These are phyloP conservation scores for Annulohypoxylon moriforme DNA, from an alignment of 495 filamentous ascomycete genomes.

Conservation along the genomic window DNA sequence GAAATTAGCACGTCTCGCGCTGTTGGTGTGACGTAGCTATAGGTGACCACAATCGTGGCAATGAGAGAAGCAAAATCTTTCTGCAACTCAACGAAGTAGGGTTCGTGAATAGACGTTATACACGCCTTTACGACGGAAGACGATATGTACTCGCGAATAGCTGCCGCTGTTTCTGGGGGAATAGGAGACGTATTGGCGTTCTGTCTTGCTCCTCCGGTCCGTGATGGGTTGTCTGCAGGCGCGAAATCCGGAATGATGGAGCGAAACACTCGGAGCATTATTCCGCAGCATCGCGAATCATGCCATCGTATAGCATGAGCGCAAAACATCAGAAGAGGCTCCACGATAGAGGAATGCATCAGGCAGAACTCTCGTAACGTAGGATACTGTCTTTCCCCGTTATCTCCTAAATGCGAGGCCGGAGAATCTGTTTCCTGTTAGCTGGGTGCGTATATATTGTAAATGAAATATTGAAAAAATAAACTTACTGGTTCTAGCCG, in stretches of 20 bases:
- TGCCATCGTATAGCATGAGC: slow-evolving; percentile 90
- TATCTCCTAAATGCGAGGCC: not conserved
- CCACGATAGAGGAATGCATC: slow-evolving; percentile 79
- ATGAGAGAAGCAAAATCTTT: slow-evolving; percentile 92
- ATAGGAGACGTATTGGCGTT: slow-evolving; percentile 58
- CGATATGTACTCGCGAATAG: slow-evolving; percentile 91
- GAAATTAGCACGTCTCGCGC: slow-evolving; percentile 66
- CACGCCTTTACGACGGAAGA: slow-evolving; percentile 84
- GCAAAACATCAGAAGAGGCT: slow-evolving; percentile 89
- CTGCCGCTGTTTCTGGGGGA: slow-evolving; percentile 59
- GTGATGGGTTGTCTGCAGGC: slow-evolving; percentile 35
- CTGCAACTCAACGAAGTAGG: slow-evolving; percentile 96
- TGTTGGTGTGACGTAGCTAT: slow-evolving; percentile 70
- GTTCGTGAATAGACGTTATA: slow-evolving; percentile 89
- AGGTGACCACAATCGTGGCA: slow-evolving; percentile 81
- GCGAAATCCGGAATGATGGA: slow-evolving; percentile 85
- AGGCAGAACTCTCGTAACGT: slow-evolving; percentile 83
- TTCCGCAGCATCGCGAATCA: slow-evolving; percentile 86
- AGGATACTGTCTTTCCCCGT: slow-evolving; percentile 53
- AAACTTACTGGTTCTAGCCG: slow-evolving; percentile 66
- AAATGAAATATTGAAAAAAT: not conserved
- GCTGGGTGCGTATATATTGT: not conserved
- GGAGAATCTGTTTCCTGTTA: slow-evolving; percentile 29
- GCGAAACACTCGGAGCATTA: slow-evolving; percentile 84
- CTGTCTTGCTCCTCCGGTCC: slow-evolving; percentile 10